Base-by-base conservation (phyloP, 129 eudicot species). In the Flaveria robusta region DNA sequence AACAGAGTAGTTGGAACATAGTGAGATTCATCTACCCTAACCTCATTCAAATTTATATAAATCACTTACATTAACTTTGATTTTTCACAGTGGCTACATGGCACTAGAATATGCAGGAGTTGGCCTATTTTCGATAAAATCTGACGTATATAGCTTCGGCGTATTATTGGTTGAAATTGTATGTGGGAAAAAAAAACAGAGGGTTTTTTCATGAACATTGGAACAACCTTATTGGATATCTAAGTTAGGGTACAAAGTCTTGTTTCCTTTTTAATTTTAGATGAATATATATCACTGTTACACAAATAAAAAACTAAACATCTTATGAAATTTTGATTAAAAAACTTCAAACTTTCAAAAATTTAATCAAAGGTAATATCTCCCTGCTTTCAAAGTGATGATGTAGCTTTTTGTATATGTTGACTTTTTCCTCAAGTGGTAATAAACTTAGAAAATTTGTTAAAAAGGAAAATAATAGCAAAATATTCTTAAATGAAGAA, bases 131-230 rank as follows among this genome's bases (percentile, higher is more conserved):
- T 85, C 81, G 10, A 71, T 81, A 55, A 84, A 81, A 81, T 84
- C 85, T 50, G 88, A 84, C 46, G 85, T 81, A 52, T 84, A 66
- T 52, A 84, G 88, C 71, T 84, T 76, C 14, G 88, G 85, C 14
- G 83, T 81, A 58, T 9, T 84, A 41, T 60, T 84, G 15, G 58
- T 84, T 23, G 88, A 84, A 75, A 81, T 81, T 63, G 70, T 84
- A 52, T 72, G 81, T 71, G 88, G 85, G 54, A 46, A 79, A 47
- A 81, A 81, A 79, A 81, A 85, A 78, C 72, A 78, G 83, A 56
- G 86, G 83, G 34, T 81, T 81, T 26, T 16, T 70, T 50, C 76
- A 85, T 55, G 65, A 85, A 41, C 81, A 85, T 67, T 45, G 31
- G 37, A 75, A 77, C 68, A 85, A 77, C 71, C 88, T 85, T 72